A percentile compares a stretch with the other conserved stretches of the same genome.
Evolutionary conservation across 2,329 filamentous ascomycete species (phyloP).

Genomic region (Penicillium sp.): DNA sequence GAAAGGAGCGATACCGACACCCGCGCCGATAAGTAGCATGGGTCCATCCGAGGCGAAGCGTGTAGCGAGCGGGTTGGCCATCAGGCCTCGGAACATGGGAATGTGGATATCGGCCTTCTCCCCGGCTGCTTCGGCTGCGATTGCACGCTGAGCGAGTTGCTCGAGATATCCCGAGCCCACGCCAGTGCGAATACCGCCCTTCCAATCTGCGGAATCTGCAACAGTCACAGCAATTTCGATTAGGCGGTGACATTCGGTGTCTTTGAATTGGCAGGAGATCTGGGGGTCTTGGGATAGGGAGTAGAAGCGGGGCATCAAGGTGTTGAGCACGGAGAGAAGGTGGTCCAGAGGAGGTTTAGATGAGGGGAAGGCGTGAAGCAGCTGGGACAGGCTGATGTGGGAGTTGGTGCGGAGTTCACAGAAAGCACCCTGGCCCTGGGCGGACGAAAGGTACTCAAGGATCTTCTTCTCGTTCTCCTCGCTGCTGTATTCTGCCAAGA

Average conservation of each 20-base stretch:
- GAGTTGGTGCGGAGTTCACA: conserved; percentile 91
- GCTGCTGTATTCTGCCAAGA: conserved; percentile 80
- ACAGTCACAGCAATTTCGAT: conserved; percentile 97
- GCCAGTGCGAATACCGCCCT: conserved; percentile 68
- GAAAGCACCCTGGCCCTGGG: conserved; percentile 86
- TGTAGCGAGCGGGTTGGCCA: conserved; percentile 91
- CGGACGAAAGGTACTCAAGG: conserved; percentile 78
- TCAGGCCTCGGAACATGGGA: conserved; percentile 97
- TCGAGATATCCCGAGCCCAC: conserved; percentile 94
- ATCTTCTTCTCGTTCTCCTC: conserved; percentile 85
- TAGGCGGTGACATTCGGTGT: conserved; percentile 70
- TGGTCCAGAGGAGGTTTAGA: conserved; percentile 81
- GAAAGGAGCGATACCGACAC: conserved; percentile 96
- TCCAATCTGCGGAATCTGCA: conserved; percentile 82
- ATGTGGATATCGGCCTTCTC: conserved; percentile 65
- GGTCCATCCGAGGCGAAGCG: conserved; percentile 92
- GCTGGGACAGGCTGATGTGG: conserved; percentile 78
- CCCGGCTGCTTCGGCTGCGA: conserved; percentile 59
- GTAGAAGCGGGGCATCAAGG: conserved; percentile 97
- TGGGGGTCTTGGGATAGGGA: conserved; percentile 95
- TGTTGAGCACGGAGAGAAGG: conserved; percentile 75
- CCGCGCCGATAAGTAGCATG: conserved; percentile 95
- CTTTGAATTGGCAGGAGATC: conserved; percentile 67
- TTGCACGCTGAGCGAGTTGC: conserved; percentile 70
- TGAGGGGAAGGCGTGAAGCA: conserved; percentile 89